These are phyloP conservation scores for Penium margaritaceum DNA, from an alignment of 139 green algal species.

Conservation along the genomic window DNA sequence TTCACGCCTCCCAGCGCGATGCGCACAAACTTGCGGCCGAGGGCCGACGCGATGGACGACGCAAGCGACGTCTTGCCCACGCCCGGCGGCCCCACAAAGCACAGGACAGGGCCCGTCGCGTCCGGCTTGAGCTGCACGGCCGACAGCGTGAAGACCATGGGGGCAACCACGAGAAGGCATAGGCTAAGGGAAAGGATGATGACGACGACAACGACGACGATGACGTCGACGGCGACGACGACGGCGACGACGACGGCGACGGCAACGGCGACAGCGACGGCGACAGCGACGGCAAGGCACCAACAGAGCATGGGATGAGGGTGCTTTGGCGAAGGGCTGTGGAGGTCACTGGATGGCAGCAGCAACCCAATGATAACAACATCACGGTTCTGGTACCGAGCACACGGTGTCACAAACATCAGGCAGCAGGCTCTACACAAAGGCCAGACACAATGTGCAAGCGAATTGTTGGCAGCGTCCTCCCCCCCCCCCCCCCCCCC, in stretches of 20 bases:
- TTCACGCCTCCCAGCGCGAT: slow-evolving; percentile 53
- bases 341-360: too few relatives aligned
- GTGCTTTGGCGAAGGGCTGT: too few relatives aligned
- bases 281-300: neutral
- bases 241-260: neutral
- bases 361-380: too few relatives aligned
- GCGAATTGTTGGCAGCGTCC: too few relatives aligned
- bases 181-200: neutral
- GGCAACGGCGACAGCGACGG: neutral
- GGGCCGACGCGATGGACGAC: slow-evolving; percentile 44
- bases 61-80: slow-evolving; percentile 57
- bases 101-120: slow-evolving; percentile 45
- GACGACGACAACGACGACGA: neutral
- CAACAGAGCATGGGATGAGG: too few relatives aligned
- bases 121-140: slow-evolving; percentile 1
- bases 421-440: too few relatives aligned
- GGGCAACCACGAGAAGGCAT: neutral
- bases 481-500: too few relatives aligned
- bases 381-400: too few relatives aligned
- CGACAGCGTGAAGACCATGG: neutral
- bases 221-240: too few relatives aligned
- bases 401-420: too few relatives aligned
- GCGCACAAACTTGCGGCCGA: slow-evolving; percentile 42
- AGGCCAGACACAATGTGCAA: too few relatives aligned
- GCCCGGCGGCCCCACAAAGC: slow-evolving; percentile 54